Evolutionary conservation across 352 stramenopile species (phyloP).

Genomic region (Phytophthora megakarya): DNA sequence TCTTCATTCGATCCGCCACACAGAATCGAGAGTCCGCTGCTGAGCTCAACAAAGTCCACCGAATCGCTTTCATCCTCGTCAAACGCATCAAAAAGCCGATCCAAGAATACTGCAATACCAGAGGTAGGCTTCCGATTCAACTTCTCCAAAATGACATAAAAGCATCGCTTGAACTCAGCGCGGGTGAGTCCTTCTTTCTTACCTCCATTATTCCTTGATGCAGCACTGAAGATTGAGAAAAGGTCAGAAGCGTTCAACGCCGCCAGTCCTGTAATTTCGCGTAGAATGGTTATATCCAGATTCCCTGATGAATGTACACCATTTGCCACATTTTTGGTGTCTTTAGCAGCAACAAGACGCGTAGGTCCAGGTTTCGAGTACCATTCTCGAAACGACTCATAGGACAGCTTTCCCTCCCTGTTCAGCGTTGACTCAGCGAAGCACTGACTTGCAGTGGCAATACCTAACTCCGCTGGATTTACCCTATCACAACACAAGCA

Average conservation of each 20-base stretch:
- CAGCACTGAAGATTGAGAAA: slow-evolving; percentile 57
- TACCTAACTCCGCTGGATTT: slow-evolving; percentile 62
- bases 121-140: slow-evolving; percentile 56
- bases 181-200: slow-evolving; percentile 46
- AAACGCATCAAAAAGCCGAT: slow-evolving; percentile 80
- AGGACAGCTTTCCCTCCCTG: slow-evolving; percentile 70
- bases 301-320: slow-evolving; percentile 16
- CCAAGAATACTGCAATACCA: slow-evolving; percentile 63
- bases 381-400: slow-evolving; percentile 75
- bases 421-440: slow-evolving; percentile 76
- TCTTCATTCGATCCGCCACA: slow-evolving; percentile 75
- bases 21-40: slow-evolving; percentile 76
- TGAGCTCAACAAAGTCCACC: slow-evolving; percentile 82
- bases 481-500: slow-evolving; percentile 38
- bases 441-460: slow-evolving; percentile 74
- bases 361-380: slow-evolving; percentile 71
- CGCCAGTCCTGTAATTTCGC: slow-evolving; percentile 59
- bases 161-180: slow-evolving; percentile 73
- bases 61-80: slow-evolving; percentile 68
- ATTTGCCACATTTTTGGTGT: slow-evolving; percentile 10
- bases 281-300: slow-evolving; percentile 40
- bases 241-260: slow-evolving; percentile 61
- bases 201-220: slow-evolving; percentile 23
- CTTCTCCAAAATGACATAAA: slow-evolving; percentile 65
- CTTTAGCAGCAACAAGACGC: slow-evolving; percentile 37